phyloP scores from a whole-genome alignment of 768 basidiomycete species.

The Agrocybe pediades region DNA sequence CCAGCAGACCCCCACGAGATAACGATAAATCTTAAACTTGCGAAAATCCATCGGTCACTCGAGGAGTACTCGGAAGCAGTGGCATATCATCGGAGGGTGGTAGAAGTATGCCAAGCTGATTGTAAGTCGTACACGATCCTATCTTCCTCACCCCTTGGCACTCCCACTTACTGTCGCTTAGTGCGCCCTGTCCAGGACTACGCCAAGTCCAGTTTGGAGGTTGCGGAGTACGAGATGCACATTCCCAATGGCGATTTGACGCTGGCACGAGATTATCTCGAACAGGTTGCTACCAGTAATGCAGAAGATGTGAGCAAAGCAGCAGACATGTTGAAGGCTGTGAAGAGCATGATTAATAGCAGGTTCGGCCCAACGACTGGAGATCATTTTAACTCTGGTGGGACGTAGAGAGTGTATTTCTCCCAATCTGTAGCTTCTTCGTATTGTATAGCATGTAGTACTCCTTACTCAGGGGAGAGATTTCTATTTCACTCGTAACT shows the following conservation, averaged over 20 bases:
- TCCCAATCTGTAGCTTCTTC: too few species aligned
- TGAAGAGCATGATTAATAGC: conserved; percentile 41
- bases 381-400: too few species aligned
- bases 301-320: conserved; percentile 79
- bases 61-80: conserved; percentile 71
- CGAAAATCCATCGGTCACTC: conserved; percentile 66
- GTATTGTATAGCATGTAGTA: too few species aligned
- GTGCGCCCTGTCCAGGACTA: conserved; percentile 76
- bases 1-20: conserved; percentile 79
- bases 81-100: conserved; percentile 79
- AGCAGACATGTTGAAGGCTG: conserved; percentile 65
- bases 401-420: too few species aligned
- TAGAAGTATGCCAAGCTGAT: conserved; percentile 69
- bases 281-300: conserved; percentile 76
- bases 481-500: too few species aligned
- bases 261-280: conserved; percentile 73
- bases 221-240: conserved; percentile 78
- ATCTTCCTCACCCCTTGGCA: conserved; percentile 16
- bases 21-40: conserved; percentile 71
- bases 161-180: conserved; percentile 31
- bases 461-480: too few species aligned
- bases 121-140: conserved; percentile 38
- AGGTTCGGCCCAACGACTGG: conserved; percentile 1
- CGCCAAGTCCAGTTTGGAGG: conserved; percentile 80
- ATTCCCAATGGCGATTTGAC: conserved; percentile 63